These are phyloP conservation scores for Nicotiana undulata DNA, from an alignment of 257 asterid genomes.

Conservation along the genomic window DNA sequence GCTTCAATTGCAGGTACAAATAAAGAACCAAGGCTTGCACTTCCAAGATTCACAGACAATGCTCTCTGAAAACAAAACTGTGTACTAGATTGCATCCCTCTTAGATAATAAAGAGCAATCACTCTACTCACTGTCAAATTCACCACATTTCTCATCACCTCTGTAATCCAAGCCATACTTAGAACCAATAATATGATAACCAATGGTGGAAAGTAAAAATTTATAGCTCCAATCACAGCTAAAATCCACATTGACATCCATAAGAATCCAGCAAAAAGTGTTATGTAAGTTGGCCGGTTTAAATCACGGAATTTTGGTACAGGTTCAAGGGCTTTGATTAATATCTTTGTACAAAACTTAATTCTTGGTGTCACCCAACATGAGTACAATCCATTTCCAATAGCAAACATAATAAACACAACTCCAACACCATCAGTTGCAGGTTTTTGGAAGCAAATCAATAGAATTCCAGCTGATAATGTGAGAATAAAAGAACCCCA, in stretches of 20 bases:
- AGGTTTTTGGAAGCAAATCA: constrained; percentile 81
- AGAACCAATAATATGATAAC: constrained; percentile 46
- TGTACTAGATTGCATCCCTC: constrained; percentile 90
- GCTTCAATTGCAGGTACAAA: constrained; percentile 86
- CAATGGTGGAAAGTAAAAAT: constrained; percentile 62
- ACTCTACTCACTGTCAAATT: constrained; percentile 75
- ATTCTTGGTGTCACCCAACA: constrained; percentile 91
- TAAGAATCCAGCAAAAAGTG: constrained; percentile 77
- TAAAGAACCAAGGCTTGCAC: constrained; percentile 87
- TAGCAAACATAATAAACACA: constrained; percentile 49
- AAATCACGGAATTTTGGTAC: constrained; percentile 63
- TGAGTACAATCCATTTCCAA: constrained; percentile 85
- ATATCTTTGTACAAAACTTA: constrained; percentile 60
- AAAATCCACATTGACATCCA: constrained; percentile 95
- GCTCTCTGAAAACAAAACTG: constrained; percentile 90
- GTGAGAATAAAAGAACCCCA: constrained; percentile 78
- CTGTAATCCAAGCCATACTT: constrained; percentile 87
- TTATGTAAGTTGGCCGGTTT: constrained; percentile 69
- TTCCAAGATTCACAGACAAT: constrained; percentile 68
- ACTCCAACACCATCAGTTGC: constrained; percentile 76
- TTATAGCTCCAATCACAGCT: constrained; percentile 77
- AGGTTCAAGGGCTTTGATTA: constrained; percentile 72
- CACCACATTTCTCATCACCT: constrained; percentile 97
- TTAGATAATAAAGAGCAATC: constrained; percentile 76
- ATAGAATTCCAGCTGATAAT: constrained; percentile 69